Evolutionary conservation across 345 rosid species (phyloP).

Genomic region (Eucalyptus regnans): DNA sequence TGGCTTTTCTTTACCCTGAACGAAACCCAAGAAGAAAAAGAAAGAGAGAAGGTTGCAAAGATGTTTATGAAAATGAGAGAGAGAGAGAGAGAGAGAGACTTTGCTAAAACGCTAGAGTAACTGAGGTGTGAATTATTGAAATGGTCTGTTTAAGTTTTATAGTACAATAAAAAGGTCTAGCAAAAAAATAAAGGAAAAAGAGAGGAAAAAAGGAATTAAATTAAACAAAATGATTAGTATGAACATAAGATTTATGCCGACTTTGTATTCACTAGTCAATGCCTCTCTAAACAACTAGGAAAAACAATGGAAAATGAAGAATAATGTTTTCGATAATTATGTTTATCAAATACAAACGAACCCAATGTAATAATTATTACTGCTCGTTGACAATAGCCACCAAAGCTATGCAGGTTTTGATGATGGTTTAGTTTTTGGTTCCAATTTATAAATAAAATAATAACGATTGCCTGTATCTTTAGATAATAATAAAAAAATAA

Average conservation of each 20-base stretch:
- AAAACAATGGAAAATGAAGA: neutral
- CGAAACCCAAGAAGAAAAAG: neutral
- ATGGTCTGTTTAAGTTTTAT: neutral
- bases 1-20: neutral
- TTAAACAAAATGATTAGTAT: neutral
- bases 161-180: neutral
- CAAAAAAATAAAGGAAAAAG: neutral
- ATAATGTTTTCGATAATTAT: neutral
- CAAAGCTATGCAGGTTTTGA: neutral
- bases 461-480: neutral
- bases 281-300: neutral
- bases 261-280: neutral
- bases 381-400: too few species aligned
- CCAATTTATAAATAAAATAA: neutral
- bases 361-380: too few species aligned
- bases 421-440: rapidly evolving
- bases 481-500: neutral
- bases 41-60: neutral
- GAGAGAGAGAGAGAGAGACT: neutral
- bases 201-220: neutral
- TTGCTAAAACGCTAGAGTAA: neutral
- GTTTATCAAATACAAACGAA: neutral
- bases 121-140: neutral
- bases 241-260: neutral
- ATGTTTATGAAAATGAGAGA: neutral